Percentiles rank a stretch among this genome's conserved stretches.
Conservation (phyloP, 371 early-diverging fungal species). For the Apophysomyces trapeziformis region DNA sequence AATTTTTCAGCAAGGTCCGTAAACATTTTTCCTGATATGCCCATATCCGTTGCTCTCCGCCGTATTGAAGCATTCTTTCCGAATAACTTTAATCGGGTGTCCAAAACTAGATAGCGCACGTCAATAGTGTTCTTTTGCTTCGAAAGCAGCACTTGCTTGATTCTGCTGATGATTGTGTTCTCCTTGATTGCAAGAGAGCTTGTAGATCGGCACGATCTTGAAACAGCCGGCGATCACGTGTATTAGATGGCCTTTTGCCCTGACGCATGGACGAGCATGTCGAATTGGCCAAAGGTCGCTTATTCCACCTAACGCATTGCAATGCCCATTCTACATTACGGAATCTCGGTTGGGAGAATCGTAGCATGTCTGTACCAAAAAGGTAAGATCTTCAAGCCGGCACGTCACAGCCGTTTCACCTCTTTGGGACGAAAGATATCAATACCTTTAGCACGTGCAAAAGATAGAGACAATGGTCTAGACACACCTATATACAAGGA, state of each 20-base stretch:
- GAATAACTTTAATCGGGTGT: slow-evolving; percentile 17
- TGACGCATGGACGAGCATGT: not conserved
- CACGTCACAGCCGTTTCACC: not conserved
- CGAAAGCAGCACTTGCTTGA: not conserved
- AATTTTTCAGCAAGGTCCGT: slow-evolving; percentile 25
- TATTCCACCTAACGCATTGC: not conserved
- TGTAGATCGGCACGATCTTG: slow-evolving; percentile 7
- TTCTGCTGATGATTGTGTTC: not conserved
- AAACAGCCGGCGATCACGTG: not conserved
- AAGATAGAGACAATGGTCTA: too few species aligned
- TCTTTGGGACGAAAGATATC: too few species aligned
- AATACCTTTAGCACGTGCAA: too few species aligned
- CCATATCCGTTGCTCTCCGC: slow-evolving; percentile 30
- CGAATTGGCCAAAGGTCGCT: not conserved
- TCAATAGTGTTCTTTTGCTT: not conserved
- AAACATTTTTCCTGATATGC: slow-evolving; percentile 29
- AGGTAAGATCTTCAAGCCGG: not conserved
- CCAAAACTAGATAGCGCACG: not conserved
- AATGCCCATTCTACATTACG: not conserved
- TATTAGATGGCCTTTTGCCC: not conserved
- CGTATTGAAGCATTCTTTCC: slow-evolving; percentile 21
- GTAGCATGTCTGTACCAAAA: not conserved
- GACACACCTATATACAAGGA: too few species aligned
- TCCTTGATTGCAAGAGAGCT: not conserved
- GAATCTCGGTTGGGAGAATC: not conserved